phyloP scores from a whole-genome alignment of 495 filamentous ascomycete genomes.

The Penicillium roqueforti region DNA sequence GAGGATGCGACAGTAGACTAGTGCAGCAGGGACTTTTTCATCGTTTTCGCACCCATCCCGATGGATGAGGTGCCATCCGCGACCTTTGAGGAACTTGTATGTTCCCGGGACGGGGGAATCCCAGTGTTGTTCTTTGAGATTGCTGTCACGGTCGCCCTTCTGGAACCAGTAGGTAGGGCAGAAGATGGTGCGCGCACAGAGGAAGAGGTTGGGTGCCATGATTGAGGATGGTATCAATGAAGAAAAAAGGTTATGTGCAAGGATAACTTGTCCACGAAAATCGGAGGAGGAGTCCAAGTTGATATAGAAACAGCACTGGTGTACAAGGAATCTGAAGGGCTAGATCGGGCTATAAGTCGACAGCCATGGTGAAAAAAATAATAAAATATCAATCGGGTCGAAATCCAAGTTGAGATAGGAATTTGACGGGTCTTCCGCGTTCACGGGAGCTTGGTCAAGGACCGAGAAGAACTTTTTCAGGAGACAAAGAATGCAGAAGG shows the following conservation, averaged over 20 bases:
- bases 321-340: constrained; percentile 19
- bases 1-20: constrained; percentile 46
- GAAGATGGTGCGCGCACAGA: constrained; percentile 39
- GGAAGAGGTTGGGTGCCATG: constrained; percentile 47
- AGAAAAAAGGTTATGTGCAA: not conserved
- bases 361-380: constrained; percentile 33
- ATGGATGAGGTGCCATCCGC: constrained; percentile 43
- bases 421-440: constrained; percentile 25
- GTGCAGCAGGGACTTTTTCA: constrained; percentile 37
- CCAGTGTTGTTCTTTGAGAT: constrained; percentile 43
- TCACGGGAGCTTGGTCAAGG: constrained; percentile 23
- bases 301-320: constrained; percentile 23
- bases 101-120: constrained; percentile 43
- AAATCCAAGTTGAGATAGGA: constrained; percentile 19
- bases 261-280: constrained; percentile 6
- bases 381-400: constrained; percentile 16
- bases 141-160: constrained; percentile 34
- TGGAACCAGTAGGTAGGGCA: constrained; percentile 47
- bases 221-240: constrained; percentile 6
- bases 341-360: constrained; percentile 31
- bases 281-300: constrained; percentile 9
- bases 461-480: constrained; percentile 4
- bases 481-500: constrained; percentile 13
- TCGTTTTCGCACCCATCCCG: constrained; percentile 36
- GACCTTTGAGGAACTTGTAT: constrained; percentile 43